Evolutionary conservation across 768 basidiomycete species (phyloP).

Genomic region (Nidularia pulvinata): DNA sequence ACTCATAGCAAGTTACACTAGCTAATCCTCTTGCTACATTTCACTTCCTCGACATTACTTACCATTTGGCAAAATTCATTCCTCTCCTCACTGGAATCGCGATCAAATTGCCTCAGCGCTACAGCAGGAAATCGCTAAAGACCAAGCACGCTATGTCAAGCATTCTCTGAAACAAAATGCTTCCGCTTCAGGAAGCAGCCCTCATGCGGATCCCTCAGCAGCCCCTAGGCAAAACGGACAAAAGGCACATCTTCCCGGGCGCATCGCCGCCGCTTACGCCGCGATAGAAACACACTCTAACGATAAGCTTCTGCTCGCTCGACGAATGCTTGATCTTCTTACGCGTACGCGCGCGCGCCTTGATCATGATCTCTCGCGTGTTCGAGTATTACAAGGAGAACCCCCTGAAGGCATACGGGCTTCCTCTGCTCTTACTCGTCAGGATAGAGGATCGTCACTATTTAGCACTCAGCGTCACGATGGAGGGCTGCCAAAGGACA

Average conservation of each 20-base stretch:
- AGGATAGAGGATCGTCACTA: slow-evolving; percentile 11
- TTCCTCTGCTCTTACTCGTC: slow-evolving; percentile 3
- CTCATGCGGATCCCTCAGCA: slow-evolving; percentile 10
- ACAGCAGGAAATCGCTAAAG: slow-evolving; percentile 34
- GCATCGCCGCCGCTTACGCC: slow-evolving; percentile 29
- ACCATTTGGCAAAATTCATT: not conserved
- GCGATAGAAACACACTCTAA: slow-evolving; percentile 32
- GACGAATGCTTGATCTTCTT: slow-evolving; percentile 39
- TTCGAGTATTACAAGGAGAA: slow-evolving; percentile 37
- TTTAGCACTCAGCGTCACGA: slow-evolving; percentile 13
- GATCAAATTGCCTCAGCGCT: slow-evolving; percentile 23
- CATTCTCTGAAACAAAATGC: slow-evolving; percentile 22
- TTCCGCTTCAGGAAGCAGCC: slow-evolving; percentile 8
- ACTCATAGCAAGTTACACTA: too few species aligned
- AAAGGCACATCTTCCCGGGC: slow-evolving; percentile 24
- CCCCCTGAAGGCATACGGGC: slow-evolving; percentile 16
- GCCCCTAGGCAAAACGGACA: slow-evolving; percentile 16
- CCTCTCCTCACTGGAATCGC: not conserved
- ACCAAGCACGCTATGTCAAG: slow-evolving; percentile 35
- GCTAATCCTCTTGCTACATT: too few species aligned
- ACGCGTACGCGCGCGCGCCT: slow-evolving; percentile 36
- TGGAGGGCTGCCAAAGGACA: slow-evolving; percentile 10
- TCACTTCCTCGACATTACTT: too few species aligned
- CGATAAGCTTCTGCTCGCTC: slow-evolving; percentile 36
- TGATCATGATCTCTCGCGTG: slow-evolving; percentile 37